These are phyloP conservation scores for Akanthomyces uredinophilus DNA, from an alignment of 2,329 filamentous ascomycete genomes.

Conservation along the genomic window DNA sequence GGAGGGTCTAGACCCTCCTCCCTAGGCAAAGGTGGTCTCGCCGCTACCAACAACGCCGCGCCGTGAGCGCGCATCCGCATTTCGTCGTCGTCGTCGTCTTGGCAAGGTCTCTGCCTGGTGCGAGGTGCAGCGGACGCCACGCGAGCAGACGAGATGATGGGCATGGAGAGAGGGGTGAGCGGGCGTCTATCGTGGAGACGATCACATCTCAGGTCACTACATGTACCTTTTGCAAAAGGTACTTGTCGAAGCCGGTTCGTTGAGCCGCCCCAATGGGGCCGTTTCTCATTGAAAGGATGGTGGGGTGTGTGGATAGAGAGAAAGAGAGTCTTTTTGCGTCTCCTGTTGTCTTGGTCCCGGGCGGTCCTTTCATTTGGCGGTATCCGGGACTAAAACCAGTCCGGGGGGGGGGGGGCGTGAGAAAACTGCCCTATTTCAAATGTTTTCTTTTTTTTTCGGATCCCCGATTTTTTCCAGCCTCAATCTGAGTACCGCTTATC, in stretches of 20 bases:
- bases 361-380: background rate
- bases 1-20: constrained; percentile 49
- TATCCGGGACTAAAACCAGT: background rate
- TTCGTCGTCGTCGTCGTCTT: background rate
- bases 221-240: constrained; percentile 3
- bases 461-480: background rate
- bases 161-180: background rate
- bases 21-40: background rate
- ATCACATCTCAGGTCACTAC: background rate
- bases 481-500: background rate
- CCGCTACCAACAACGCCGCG: background rate
- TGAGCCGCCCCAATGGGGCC: background rate
- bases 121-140: background rate
- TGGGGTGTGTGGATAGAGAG: background rate
- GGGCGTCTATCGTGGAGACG: background rate
- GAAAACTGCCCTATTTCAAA: background rate
- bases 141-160: too few species aligned
- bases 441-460: background rate
- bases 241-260: background rate
- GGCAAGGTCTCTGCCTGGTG: background rate
- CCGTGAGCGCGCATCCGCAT: background rate
- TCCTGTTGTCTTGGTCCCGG: background rate
- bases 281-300: background rate
- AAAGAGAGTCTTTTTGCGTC: background rate
- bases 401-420: background rate